Base-by-base conservation (phyloP, 2,329 filamentous ascomycete genomes). In the Westerdykella aurantiaca region DNA sequence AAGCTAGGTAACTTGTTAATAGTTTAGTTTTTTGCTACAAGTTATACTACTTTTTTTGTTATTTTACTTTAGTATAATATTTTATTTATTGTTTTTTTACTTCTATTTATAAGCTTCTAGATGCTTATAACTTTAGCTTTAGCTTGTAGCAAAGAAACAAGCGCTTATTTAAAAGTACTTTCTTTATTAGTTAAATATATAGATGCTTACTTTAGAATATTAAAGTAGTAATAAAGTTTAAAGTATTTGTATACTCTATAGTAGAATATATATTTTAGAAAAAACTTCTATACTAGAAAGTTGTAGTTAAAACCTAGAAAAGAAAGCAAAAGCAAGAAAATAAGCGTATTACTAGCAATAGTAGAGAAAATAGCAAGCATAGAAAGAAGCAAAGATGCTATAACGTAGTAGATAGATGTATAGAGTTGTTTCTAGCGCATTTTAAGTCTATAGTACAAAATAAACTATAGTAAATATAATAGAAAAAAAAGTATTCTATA, bases 201-300 rank as follows among this genome's bases (percentile, higher is more conserved):
- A 25, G 75, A 69, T 13, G 82, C 77, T 37, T 81, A 72, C 9
- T 76, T 69, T 16, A 78, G 70, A 25, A 96, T 73, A 65, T 97
- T 88, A 49, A 85, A 75, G 55, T 81, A 83, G 46, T 84, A 78
- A 66, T 96, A 87, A 13, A 96, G 78, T 5, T 76, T 69, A 2
- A 89, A 89, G 55, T 95, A 80, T 54, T 78, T 51, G 66, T 91
- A 79, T 34, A 88, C 86, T 46, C 91, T 91, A 70, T 95, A 90
- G 65, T 96, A 90, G 69, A 88, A 93, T 59, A 97, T 83, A 69
- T 98, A 91, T 57, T 88, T 83, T 44, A 98, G 79, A 5, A 62
- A 54, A 46, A 67, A 65, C 23, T 64, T 57, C 44, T 52, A 58
- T 31, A 55, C 52, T 5, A 44, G 14, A 17, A 51, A 38, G 41